Evolutionary conservation across 805 yeast genomes (phyloP).

Genomic region (Lachancea quebecensis): DNA sequence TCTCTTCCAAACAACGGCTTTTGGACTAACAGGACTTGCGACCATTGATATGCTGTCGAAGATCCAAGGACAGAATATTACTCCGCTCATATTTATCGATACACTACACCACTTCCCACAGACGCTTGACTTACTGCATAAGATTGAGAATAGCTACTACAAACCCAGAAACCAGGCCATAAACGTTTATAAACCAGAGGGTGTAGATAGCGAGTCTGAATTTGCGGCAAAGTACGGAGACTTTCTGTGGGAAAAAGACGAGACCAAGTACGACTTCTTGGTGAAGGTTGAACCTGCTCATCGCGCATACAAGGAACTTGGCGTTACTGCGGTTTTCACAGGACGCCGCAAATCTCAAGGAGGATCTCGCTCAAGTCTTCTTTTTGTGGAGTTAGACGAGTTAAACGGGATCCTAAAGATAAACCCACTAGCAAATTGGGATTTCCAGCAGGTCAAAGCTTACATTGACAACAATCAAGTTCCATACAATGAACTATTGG

Average conservation of each 20-base stretch:
- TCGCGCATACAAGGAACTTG: conserved; percentile 68
- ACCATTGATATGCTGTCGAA: conserved; percentile 76
- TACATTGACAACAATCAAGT: conserved; percentile 68
- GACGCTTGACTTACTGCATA: conserved; percentile 65
- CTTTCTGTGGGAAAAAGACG: conserved; percentile 76
- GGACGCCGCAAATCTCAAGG: conserved; percentile 92
- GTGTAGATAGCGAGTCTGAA: conserved; percentile 48
- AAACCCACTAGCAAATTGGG: conserved; percentile 84
- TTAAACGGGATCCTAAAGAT: conserved; percentile 69
- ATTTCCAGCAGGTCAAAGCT: conserved; percentile 58
- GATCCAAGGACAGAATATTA: conserved; percentile 25
- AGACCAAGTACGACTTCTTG: conserved; percentile 70
- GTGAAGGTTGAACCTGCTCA: conserved; percentile 92
- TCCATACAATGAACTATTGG: conserved; percentile 79
- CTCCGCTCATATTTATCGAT: conserved; percentile 80
- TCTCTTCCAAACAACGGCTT: conserved; percentile 87
- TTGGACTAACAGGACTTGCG: conserved; percentile 87
- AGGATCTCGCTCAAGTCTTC: conserved; percentile 64
- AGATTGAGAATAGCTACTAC: conserved; percentile 48
- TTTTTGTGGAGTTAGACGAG: conserved; percentile 70
- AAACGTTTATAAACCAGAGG: conserved; percentile 63
- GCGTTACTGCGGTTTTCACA: conserved; percentile 80
- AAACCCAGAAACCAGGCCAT: conserved; percentile 32
- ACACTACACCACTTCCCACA: conserved; percentile 95
- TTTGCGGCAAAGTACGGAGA: conserved; percentile 68